phyloP scores from a whole-genome alignment of 1,139 yeast genomes.

The Magnusiomyces sp. region DNA sequence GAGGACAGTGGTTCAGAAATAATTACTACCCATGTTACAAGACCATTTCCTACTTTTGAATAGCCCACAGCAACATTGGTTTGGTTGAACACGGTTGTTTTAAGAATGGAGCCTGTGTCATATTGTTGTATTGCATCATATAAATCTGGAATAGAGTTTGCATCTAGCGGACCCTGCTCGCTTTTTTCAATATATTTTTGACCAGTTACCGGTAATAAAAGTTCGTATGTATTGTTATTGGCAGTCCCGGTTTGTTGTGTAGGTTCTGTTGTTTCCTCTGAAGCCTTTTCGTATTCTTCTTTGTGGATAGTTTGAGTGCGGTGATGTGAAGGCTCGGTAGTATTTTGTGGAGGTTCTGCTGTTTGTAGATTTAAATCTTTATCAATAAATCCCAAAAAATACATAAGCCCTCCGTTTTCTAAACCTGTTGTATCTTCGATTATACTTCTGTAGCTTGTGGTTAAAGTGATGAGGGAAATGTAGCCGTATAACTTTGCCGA shows the following conservation, averaged over 20 bases:
- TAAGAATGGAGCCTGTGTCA: constrained; percentile 43
- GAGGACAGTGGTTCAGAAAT: constrained; percentile 55
- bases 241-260: too few relatives aligned
- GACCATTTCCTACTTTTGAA: constrained; percentile 43
- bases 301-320: too few relatives aligned
- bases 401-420: constrained; percentile 36
- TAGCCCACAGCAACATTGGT: constrained; percentile 61
- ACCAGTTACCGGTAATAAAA: constrained; percentile 9
- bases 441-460: constrained; percentile 44
- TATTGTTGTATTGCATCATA: background rate
- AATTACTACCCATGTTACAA: constrained; percentile 65
- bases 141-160: constrained; percentile 2
- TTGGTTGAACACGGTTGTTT: constrained; percentile 38
- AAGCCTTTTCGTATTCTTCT: too few relatives aligned
- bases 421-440: constrained; percentile 42
- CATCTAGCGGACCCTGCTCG: background rate
- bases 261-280: too few relatives aligned
- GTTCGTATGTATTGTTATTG: too few relatives aligned
- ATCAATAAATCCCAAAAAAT: constrained; percentile 31
- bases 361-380: too few relatives aligned
- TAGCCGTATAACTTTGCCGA: constrained; percentile 62
- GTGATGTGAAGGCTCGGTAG: too few relatives aligned
- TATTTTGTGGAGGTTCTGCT: background rate
- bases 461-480: constrained; percentile 55
- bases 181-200: background rate